Evolutionary conservation across 768 basidiomycete species (phyloP), one percentile per base, ranked within the genome.

Genomic region (Suillus americanus): DNA sequence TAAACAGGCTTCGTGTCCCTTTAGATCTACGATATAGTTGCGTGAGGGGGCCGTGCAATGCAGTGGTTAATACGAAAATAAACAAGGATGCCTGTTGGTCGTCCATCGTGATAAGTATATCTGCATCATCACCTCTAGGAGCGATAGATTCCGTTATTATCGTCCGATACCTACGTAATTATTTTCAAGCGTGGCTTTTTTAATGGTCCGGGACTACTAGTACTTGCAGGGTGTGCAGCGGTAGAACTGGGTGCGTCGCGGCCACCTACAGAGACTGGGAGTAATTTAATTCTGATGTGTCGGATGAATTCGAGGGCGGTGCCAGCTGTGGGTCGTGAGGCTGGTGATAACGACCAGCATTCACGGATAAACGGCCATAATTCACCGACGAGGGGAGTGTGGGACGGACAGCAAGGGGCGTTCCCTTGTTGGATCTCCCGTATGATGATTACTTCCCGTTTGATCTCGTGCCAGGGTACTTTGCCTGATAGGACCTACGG

Each of bases 401-500:
- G 30, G 18, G 53, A 54, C 5, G 53, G 30, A 13, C 5, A 54
- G 5, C 12, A 10, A 10, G 53, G 53, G 20, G 53, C n/a, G 3
- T 54, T 54, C 33, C 30, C 53, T 12, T 33, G 30, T 20, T 54
- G 53, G 5, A 54, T 54, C 18, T 54, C 53, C 20, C 10, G 30
- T 54, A 54, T 54, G 53, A 54, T 33, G 2, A 54, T 54, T 1
- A 54, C 53, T 33, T 54, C 53, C 30, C 53, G 30, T 12, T 33
- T 54, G 2, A 33, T 54, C 30, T 54, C 53, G 20, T 54, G 53
- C 53, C 53, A 54, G 3, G 70, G 70, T 13, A 46, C 45, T 35
- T 67, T 56, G 0, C 70, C 64, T 0, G 71, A 70, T 28, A 70
- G 40, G 6, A 67, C 68, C 82, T 78, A 33, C 14, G 28, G 9